These are phyloP conservation scores for Ocimum tenuiflorum DNA, from an alignment of 257 asterid species.

Conservation along the genomic window DNA sequence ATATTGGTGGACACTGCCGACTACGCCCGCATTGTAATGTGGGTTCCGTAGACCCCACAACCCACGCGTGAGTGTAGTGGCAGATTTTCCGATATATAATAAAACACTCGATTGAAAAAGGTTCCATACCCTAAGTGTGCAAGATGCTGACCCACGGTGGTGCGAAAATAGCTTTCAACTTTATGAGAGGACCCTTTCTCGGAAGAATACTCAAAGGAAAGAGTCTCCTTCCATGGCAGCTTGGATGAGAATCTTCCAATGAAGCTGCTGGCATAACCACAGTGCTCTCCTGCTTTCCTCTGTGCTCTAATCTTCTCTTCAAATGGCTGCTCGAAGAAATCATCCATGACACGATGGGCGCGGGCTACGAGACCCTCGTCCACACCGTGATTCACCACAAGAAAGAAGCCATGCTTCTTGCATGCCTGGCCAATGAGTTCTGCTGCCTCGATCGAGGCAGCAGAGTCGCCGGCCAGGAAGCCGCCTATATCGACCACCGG, in stretches of 20 bases:
- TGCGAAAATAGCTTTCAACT: constrained; percentile 45
- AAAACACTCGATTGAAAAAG: too few species aligned
- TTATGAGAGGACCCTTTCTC: constrained; percentile 25
- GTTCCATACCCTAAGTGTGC: constrained; percentile 42
- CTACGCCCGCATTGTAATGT: too few species aligned
- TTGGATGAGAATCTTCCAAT: constrained; percentile 72
- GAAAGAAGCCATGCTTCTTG: constrained; percentile 50
- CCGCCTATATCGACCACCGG: constrained; percentile 49
- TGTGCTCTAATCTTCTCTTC: constrained; percentile 49
- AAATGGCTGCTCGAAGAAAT: constrained; percentile 49
- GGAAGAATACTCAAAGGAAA: constrained; percentile 49
- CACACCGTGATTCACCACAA: constrained; percentile 52
- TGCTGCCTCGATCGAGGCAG: constrained; percentile 35
- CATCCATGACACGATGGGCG: constrained; percentile 57
- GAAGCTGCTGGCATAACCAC: constrained; percentile 84
- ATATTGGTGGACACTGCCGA: too few species aligned
- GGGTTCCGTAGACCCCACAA: too few species aligned
- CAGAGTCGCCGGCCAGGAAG: constrained; percentile 43
- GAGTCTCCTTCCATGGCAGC: constrained; percentile 86
- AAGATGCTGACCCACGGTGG: constrained; percentile 45
- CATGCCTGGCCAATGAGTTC: constrained; percentile 49
- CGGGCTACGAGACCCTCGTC: constrained; percentile 34
- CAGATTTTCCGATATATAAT: too few species aligned
- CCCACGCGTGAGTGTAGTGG: too few species aligned
- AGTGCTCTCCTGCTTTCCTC: constrained; percentile 59